A percentile compares a stretch with the other conserved stretches of the same genome.
phyloP scores from a whole-genome alignment of 2,329 filamentous ascomycete genomes.

The Exophiala aquamarina region DNA sequence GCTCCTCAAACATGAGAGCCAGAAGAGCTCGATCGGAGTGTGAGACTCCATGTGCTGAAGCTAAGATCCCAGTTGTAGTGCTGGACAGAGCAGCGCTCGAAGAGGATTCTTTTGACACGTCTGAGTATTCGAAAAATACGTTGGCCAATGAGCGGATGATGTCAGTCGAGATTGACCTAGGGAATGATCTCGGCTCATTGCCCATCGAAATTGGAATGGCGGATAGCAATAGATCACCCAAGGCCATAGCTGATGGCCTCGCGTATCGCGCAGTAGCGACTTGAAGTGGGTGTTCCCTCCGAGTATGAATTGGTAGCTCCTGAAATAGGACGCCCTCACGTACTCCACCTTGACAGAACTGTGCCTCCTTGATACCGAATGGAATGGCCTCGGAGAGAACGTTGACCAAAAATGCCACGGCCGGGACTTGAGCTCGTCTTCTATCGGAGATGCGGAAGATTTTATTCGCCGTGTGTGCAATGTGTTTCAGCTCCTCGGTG shows the following conservation, averaged over 20 bases:
- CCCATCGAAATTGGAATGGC: too few relatives aligned
- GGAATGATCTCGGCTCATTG: too few relatives aligned
- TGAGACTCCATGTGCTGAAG: conserved; percentile 68
- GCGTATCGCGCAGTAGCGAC: too few relatives aligned
- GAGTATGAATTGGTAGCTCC: conserved; percentile 55
- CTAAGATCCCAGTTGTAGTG: conserved; percentile 67
- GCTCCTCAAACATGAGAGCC: conserved; percentile 68
- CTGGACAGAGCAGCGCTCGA: conserved; percentile 71
- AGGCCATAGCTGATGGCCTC: too few relatives aligned
- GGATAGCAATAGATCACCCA: too few relatives aligned
- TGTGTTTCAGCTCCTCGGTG: conserved; percentile 76
- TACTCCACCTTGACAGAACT: conserved; percentile 85
- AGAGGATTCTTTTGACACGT: conserved; percentile 54
- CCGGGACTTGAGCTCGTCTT: conserved; percentile 78
- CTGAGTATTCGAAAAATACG: conserved; percentile 56
- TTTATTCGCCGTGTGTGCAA: conserved; percentile 71
- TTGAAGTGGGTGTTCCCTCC: too few relatives aligned
- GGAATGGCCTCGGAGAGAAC: conserved; percentile 71
- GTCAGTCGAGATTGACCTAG: too few relatives aligned
- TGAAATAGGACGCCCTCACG: conserved; percentile 75
- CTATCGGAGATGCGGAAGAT: conserved; percentile 76
- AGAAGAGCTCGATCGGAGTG: conserved; percentile 71
- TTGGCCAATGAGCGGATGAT: too few relatives aligned
- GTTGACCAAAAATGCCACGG: conserved; percentile 75
- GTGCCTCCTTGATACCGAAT: conserved; percentile 66